Conservation (phyloP, 2,329 filamentous ascomycete genomes). For the Lasiodiplodia sp. region DNA sequence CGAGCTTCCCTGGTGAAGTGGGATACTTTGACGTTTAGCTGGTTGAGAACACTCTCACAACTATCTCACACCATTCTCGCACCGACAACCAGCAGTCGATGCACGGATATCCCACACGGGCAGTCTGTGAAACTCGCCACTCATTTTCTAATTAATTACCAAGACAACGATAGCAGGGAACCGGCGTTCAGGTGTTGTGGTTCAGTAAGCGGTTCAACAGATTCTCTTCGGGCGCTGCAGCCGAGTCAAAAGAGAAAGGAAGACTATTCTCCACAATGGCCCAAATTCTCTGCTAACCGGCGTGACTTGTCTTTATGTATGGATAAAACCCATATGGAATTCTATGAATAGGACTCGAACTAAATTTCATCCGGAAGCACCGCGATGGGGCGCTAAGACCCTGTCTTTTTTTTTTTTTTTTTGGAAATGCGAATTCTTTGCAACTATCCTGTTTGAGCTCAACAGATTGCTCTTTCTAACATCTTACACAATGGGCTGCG, state of each 20-base stretch:
- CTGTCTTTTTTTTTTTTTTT: neutral
- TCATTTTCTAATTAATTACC: neutral
- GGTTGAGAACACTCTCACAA: no score
- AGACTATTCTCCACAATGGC: neutral
- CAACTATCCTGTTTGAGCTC: no score
- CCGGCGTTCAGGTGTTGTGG: neutral
- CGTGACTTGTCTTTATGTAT: neutral
- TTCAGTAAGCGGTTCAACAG: neutral
- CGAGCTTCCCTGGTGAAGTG: conserved; percentile 48
- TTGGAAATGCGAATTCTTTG: neutral
- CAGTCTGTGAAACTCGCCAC: neutral
- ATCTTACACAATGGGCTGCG: no score
- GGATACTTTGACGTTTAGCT: conserved; percentile 33
- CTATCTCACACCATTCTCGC: no score
- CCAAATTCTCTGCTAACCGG: neutral
- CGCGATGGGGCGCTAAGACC: neutral
- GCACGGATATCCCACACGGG: neutral
- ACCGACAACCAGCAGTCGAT: neutral
- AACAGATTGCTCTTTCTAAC: no score
- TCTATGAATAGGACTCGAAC: no score
- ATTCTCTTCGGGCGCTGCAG: neutral
- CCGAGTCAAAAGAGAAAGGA: neutral
- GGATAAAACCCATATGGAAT: neutral
- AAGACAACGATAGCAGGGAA: neutral
- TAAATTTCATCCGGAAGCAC: no score